A percentile compares a stretch with the other conserved stretches of the same genome.
Evolutionary conservation across 2,329 filamentous ascomycete species (phyloP).

Genomic region (Thielaviopsis euricoi): DNA sequence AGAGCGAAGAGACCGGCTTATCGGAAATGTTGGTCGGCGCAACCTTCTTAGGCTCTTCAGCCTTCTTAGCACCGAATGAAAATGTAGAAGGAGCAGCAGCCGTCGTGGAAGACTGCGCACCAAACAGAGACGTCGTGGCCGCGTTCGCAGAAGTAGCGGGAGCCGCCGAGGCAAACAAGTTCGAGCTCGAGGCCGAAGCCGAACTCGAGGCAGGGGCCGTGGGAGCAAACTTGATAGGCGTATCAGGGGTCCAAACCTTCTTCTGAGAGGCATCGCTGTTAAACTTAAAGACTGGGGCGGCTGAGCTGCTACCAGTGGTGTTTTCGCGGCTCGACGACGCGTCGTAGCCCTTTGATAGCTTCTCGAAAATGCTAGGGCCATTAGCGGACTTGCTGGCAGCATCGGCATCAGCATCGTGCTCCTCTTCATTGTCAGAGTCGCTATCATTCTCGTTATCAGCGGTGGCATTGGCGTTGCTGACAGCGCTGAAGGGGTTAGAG

Average conservation of each 20-base stretch:
- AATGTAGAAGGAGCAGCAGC: conserved; percentile 23
- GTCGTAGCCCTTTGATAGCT: conserved; percentile 32
- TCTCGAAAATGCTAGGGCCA: conserved; percentile 33
- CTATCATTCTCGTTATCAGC: conserved; percentile 34
- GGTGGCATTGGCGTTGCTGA: conserved; percentile 38
- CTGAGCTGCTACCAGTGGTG: conserved; percentile 26
- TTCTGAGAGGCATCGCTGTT: conserved; percentile 22
- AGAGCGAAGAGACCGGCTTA: conserved; percentile 14
- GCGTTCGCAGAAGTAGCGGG: conserved; percentile 17
- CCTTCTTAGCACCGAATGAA: conserved; percentile 22
- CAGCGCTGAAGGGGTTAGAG: conserved; percentile 42
- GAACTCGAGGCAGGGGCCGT: conserved; percentile 16
- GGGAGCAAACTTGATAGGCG: conserved; percentile 38
- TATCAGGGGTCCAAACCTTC: conserved; percentile 32
- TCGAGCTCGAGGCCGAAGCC: conserved; percentile 13
- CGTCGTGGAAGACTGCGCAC: conserved; percentile 18
- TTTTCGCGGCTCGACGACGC: conserved; percentile 32
- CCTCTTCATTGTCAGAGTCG: conserved; percentile 29
- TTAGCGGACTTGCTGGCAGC: conserved; percentile 14
- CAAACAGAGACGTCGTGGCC: conserved; percentile 13
- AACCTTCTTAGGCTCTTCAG: conserved; percentile 8
- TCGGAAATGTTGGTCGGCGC: background rate
- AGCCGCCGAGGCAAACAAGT: conserved; percentile 12
- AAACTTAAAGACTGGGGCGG: conserved; percentile 1
- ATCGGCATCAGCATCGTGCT: conserved; percentile 23